Evolutionary conservation across 2,329 filamentous ascomycete species (phyloP).

Genomic region (Verruconis gallopava): DNA sequence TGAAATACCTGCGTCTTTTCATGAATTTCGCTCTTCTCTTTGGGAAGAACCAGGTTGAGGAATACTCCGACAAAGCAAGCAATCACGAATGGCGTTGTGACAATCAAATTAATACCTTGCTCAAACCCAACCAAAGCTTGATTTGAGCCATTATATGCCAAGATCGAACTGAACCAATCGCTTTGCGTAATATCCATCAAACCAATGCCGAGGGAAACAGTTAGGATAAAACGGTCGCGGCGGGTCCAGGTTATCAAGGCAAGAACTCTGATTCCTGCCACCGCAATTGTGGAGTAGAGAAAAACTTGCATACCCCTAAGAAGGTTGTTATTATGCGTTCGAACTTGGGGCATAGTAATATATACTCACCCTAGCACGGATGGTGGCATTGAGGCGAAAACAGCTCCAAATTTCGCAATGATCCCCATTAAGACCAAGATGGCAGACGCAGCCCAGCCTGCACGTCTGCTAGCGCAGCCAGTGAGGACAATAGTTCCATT

Average conservation of each 20-base stretch:
- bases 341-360: too few relatives aligned
- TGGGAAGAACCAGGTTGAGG: conserved; percentile 29
- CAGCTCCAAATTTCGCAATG: conserved; percentile 19
- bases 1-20: too few relatives aligned
- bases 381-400: conserved; percentile 20
- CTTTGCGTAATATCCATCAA: conserved; percentile 28
- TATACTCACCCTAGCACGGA: too few relatives aligned
- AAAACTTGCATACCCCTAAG: conserved; percentile 34
- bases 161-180: conserved; percentile 26
- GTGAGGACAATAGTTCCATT: conserved; percentile 20
- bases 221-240: conserved; percentile 19
- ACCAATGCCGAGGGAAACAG: conserved; percentile 17
- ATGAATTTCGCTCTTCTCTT: conserved; percentile 15
- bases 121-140: conserved; percentile 27
- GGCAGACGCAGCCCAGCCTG: conserved; percentile 19
- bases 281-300: conserved; percentile 18
- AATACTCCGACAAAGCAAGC: conserved; percentile 25
- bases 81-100: conserved; percentile 31
- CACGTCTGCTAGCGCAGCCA: conserved; percentile 17
- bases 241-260: conserved; percentile 18
- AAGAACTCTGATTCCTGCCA: conserved; percentile 19
- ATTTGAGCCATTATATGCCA: conserved; percentile 26
- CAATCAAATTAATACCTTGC: conserved; percentile 28
- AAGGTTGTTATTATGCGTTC: too few relatives aligned
- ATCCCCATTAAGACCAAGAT: conserved; percentile 20